Evolutionary conservation across 2,329 filamentous ascomycete species (phyloP), one percentile per base, ranked within the genome.

Genomic region (Fusarium nygamai): DNA sequence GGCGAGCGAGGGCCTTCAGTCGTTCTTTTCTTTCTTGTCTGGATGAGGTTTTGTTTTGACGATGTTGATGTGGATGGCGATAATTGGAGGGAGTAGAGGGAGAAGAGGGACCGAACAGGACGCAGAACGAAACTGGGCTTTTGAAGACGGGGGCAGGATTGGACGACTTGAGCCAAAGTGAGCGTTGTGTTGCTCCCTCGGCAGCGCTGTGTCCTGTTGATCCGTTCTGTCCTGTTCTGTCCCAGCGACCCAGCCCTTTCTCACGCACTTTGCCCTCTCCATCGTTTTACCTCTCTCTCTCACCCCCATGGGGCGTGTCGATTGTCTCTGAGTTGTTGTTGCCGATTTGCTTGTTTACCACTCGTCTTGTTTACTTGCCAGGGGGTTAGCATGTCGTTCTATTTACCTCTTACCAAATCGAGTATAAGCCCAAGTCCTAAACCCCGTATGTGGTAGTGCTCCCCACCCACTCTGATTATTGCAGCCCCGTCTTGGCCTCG

Each of bases 131-230:
- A 78, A 77, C 78, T 78, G 80, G 78, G 81, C 78, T 84, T 84
- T 83, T 84, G 83, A 84, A 78, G 81, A 79, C 79, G 79, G 80
- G 80, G 78, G 76, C 73, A 69, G 76, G 80, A 79, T 80, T 76
- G 78, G 79, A 78, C 66, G 54, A 73, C 64, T 64, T 75, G 68
- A 50, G 57, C 67, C 44, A 61, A 48, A 65, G 33, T 54, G 58
- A 51, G 57, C 39, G 65, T 69, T 69, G 61, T 64, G 72, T 70
- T 65, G 71, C 67, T 77, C 67, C 72, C 67, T 72, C 73, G 67
- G 73, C 59, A 56, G 69, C 66, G 64, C 64, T 59, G 61, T 51
- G 68, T 75, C 60, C 73, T 72, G 68, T 75, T 74, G 64, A 74
- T 74, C 72, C 64, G 65, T 63, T 50, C 19, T 69, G 58, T 69